phyloP scores from a whole-genome alignment of 176 grass and related monocot genomes.

The Areca catechu region DNA sequence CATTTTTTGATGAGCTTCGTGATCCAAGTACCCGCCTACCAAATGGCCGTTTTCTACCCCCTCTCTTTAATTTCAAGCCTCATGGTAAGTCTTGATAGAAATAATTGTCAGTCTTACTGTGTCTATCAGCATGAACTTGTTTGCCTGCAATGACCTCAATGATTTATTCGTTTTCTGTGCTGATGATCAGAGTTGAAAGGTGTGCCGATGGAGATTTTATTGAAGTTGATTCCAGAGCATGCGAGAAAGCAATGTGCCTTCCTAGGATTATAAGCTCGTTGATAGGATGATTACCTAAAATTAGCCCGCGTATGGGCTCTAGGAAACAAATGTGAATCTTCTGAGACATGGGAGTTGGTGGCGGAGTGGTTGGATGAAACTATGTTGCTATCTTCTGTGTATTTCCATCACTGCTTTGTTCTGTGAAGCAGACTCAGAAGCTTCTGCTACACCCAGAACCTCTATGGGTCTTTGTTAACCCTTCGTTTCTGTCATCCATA shows the following conservation, averaged over 20 bases:
- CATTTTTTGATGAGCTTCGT: constrained; percentile 70
- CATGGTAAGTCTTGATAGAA: constrained; percentile 30
- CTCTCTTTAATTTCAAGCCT: constrained; percentile 86
- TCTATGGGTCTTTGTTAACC: constrained; percentile 33
- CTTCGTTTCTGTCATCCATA: constrained; percentile 21
- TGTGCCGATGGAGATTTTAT: constrained; percentile 35
- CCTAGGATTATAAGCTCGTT: constrained; percentile 22
- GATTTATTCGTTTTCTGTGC: constrained; percentile 16
- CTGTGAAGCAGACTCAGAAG: constrained; percentile 40
- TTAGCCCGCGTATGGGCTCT: too few species aligned
- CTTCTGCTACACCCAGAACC: constrained; percentile 22
- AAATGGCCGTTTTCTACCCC: constrained; percentile 58
- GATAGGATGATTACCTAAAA: not conserved
- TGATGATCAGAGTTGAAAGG: constrained; percentile 53
- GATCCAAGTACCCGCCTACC: constrained; percentile 55
- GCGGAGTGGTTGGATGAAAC: not conserved
- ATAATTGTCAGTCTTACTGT: not conserved
- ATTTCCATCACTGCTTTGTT: constrained; percentile 20
- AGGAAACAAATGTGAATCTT: too few species aligned
- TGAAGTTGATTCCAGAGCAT: constrained; percentile 75
- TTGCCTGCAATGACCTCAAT: too few species aligned
- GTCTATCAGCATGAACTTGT: too few species aligned
- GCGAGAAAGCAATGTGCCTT: constrained; percentile 30
- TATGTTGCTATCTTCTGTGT: constrained; percentile 23
- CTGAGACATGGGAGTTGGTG: too few species aligned